Percentiles rank a stretch among this genome's conserved stretches.
Evolutionary conservation across 2,329 filamentous ascomycete species (phyloP).

Genomic region (Alternaria incomplexa): DNA sequence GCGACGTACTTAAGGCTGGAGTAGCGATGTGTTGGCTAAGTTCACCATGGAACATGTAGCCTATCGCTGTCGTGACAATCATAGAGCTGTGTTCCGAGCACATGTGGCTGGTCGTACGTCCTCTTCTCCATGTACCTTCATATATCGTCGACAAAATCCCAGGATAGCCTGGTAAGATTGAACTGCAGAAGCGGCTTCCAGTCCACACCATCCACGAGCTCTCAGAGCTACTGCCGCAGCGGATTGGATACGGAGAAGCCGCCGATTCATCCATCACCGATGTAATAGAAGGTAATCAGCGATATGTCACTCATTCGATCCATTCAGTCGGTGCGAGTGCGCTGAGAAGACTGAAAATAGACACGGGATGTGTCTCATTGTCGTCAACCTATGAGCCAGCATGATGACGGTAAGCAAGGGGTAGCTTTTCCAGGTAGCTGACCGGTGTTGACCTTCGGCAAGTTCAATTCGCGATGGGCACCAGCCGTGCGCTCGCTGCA

Average conservation of each 20-base stretch:
- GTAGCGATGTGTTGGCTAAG: not conserved
- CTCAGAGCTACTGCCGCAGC: not conserved
- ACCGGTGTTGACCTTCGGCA: conserved; percentile 7
- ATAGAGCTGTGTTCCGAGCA: not conserved
- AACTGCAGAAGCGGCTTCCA: not conserved
- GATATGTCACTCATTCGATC: not conserved
- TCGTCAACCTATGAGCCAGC: not conserved
- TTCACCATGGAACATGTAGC: not conserved
- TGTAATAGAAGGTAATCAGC: not conserved
- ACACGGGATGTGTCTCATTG: not conserved
- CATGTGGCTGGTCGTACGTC: not conserved
- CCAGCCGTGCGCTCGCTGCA: not conserved
- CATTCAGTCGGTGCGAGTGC: not conserved
- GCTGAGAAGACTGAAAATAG: not conserved
- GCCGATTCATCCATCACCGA: not conserved
- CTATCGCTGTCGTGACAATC: not conserved
- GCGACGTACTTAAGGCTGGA: not conserved
- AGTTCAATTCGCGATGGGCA: not conserved
- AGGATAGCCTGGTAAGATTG: not conserved
- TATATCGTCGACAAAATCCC: not conserved
- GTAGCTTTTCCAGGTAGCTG: conserved; percentile 1
- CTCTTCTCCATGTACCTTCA: conserved; percentile 1
- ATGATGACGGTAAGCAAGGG: conserved; percentile 14
- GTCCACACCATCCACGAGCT: not conserved
- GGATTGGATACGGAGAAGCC: not conserved